Percentiles rank a stretch among this genome's conserved stretches.
These are phyloP conservation scores for Lathyrus oleraceus DNA, from an alignment of 306 rosid species.

Conservation along the genomic window DNA sequence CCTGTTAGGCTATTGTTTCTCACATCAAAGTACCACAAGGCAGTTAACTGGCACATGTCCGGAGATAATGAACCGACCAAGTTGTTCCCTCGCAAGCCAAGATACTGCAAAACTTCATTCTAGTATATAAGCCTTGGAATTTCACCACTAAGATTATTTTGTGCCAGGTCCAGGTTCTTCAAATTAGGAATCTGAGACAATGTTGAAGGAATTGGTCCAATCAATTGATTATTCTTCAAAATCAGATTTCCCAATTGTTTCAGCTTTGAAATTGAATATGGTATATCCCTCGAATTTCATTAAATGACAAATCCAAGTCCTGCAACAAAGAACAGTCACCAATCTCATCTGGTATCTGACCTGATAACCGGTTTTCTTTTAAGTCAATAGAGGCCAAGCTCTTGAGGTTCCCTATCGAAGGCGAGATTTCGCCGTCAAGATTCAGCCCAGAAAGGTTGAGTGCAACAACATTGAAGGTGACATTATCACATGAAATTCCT, in stretches of 20 bases:
- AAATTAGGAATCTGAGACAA: conserved; percentile 97
- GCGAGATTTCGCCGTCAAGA: conserved; percentile 93
- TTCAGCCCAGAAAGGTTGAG: conserved; percentile 86
- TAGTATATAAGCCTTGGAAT: conserved; percentile 96
- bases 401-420: conserved; percentile 75
- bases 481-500: conserved; percentile 87
- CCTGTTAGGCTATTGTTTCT: conserved; percentile 93
- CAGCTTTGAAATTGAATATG: conserved; percentile 89
- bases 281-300: conserved; percentile 84
- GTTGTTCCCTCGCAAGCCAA: conserved; percentile 93
- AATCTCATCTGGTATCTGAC: conserved; percentile 99
- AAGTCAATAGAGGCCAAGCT: conserved; percentile 72
- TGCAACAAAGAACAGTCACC: conserved; percentile 82
- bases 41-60: conserved; percentile 96
- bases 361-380: conserved; percentile 72
- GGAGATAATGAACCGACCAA: conserved; percentile 82
- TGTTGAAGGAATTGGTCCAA: conserved; percentile 96
- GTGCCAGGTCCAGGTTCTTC: conserved; percentile 95
- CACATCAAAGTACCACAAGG: conserved; percentile 96
- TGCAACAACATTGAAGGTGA: conserved; percentile 74
- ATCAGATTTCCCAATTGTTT: conserved; percentile 73
- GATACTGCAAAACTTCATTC: conserved; percentile 97
- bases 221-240: conserved; percentile 76
- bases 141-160: conserved; percentile 88
- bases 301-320: conserved; percentile 67